These are phyloP conservation scores for Hysterangium stoloniferum DNA, from an alignment of 768 basidiomycete genomes.

Conservation along the genomic window DNA sequence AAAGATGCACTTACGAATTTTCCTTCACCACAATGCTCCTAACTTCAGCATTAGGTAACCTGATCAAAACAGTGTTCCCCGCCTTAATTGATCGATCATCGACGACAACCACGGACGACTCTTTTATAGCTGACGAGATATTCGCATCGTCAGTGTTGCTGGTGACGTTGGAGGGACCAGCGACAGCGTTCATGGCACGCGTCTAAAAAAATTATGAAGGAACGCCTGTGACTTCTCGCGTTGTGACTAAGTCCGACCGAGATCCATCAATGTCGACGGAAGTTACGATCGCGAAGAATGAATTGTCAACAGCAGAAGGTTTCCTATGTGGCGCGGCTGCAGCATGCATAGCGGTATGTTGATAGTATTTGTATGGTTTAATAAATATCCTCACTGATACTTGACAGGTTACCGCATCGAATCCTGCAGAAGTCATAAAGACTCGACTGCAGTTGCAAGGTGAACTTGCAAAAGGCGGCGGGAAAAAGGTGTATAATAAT, in stretches of 20 bases:
- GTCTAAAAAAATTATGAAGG: background rate
- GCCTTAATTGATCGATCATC: slow-evolving; percentile 35
- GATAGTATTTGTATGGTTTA: background rate
- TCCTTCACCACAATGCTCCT: slow-evolving; percentile 66
- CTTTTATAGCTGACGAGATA: background rate
- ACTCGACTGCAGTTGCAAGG: slow-evolving; percentile 95
- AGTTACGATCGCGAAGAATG: slow-evolving; percentile 12
- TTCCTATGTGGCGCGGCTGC: slow-evolving; percentile 89
- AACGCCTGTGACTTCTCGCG: slow-evolving; percentile 1
- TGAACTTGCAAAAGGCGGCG: slow-evolving; percentile 73
- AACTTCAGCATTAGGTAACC: slow-evolving; percentile 72
- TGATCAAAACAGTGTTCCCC: slow-evolving; percentile 73
- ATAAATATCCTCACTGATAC: slow-evolving; percentile 13
- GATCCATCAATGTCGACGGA: background rate
- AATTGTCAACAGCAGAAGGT: slow-evolving; percentile 64
- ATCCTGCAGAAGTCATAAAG: slow-evolving; percentile 76
- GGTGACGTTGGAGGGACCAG: slow-evolving; percentile 1
- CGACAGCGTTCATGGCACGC: slow-evolving; percentile 1
- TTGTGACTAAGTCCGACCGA: background rate
- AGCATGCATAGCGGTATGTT: slow-evolving; percentile 81
- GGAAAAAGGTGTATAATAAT: slow-evolving; percentile 75
- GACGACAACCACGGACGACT: too few species aligned
- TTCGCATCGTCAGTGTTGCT: background rate
- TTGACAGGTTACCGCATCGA: slow-evolving; percentile 67
- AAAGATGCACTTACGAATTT: slow-evolving; percentile 47